A percentile compares a stretch with the other conserved stretches of the same genome.
phyloP scores from a whole-genome alignment of 371 early-diverging fungal genomes.

The Apophysomyces ossiformis region DNA sequence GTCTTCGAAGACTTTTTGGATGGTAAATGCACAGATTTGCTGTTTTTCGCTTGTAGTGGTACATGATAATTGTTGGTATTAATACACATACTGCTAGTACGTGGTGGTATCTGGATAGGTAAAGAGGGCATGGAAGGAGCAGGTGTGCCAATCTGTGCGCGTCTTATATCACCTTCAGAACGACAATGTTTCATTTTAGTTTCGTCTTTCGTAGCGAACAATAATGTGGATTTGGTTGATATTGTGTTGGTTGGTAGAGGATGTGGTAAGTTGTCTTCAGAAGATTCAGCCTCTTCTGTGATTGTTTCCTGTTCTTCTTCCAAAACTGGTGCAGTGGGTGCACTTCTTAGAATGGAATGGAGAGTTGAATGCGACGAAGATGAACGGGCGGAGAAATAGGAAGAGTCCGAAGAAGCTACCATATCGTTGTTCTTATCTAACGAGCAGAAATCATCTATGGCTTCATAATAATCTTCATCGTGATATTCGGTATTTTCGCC shows the following conservation, averaged over 20 bases:
- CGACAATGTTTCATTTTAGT: slow-evolving; percentile 4
- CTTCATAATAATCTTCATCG: slow-evolving; percentile 3
- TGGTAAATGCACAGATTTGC: neutral
- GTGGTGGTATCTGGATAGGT: neutral
- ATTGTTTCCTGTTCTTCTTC: neutral
- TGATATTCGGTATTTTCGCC: neutral
- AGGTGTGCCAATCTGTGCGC: neutral
- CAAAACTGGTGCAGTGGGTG: neutral
- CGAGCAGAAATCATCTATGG: neutral
- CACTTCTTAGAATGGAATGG: neutral
- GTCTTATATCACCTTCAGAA: slow-evolving; percentile 1
- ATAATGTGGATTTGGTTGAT: neutral
- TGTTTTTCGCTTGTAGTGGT: neutral
- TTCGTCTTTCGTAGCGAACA: neutral
- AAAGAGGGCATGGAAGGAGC: neutral
- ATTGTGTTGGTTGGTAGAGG: neutral
- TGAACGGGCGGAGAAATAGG: slow-evolving; percentile 19
- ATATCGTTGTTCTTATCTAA: neutral
- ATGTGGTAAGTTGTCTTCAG: neutral
- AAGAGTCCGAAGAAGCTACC: slow-evolving; percentile 7
- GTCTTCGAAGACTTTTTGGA: neutral
- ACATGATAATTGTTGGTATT: neutral
- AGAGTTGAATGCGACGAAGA: slow-evolving; percentile 17
- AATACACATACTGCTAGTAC: neutral
- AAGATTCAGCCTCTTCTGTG: neutral